These are phyloP conservation scores for Diplocarpon rosae DNA, from an alignment of 2,329 filamentous ascomycete genomes.

Conservation along the genomic window DNA sequence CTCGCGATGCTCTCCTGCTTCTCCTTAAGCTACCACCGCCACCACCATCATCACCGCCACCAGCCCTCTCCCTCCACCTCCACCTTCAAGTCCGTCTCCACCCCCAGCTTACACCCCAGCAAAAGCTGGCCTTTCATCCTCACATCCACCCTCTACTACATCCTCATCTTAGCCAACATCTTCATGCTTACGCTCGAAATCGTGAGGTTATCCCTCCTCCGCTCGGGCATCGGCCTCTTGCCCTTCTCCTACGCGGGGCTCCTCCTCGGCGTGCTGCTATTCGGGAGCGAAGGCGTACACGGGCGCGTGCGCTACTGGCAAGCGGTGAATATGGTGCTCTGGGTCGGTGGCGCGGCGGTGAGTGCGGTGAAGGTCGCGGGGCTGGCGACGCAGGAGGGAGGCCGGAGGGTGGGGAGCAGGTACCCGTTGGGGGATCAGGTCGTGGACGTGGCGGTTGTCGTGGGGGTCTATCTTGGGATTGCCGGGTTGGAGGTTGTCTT, in stretches of 20 bases:
- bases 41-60: slow-evolving; percentile 13
- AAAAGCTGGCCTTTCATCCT: slow-evolving; percentile 12
- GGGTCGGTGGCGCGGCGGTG: slow-evolving; percentile 24
- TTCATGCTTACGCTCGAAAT: slow-evolving; percentile 28
- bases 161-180: slow-evolving; percentile 25
- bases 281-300: slow-evolving; percentile 17
- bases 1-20: slow-evolving; percentile 20
- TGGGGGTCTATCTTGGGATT: slow-evolving; percentile 26
- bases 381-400: slow-evolving; percentile 22
- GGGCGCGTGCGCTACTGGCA: slow-evolving; percentile 12
- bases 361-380: slow-evolving; percentile 25
- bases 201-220: slow-evolving; percentile 23
- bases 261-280: slow-evolving; percentile 19
- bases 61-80: too few species aligned
- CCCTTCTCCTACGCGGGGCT: slow-evolving; percentile 27
- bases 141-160: slow-evolving; percentile 22
- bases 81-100: slow-evolving; percentile 10
- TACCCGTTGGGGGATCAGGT: slow-evolving; percentile 28
- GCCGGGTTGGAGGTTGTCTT: slow-evolving; percentile 22
- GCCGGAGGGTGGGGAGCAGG: slow-evolving; percentile 22
- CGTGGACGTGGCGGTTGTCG: slow-evolving; percentile 27
- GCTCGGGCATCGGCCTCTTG: slow-evolving; percentile 27
- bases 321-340: slow-evolving; percentile 22
- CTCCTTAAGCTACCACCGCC: slow-evolving; percentile 14
- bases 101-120: slow-evolving; percentile 9